Conservation (phyloP, 768 basidiomycete genomes). For the Lyophyllum decastes region DNA sequence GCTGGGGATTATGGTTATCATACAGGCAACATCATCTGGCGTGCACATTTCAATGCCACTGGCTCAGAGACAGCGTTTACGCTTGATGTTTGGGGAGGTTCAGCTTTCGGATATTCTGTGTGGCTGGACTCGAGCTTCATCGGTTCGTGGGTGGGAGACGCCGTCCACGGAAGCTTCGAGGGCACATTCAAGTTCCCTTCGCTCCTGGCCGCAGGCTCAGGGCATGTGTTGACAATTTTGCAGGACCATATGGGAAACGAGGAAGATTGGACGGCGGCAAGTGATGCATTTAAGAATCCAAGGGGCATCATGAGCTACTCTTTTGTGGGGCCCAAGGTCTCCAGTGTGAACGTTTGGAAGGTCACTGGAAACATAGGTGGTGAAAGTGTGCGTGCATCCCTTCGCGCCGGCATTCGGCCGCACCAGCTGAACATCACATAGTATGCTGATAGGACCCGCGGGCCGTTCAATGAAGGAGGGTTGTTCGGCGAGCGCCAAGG, state of each 20-base stretch:
- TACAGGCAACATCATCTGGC: conserved; percentile 54
- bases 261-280: conserved; percentile 41
- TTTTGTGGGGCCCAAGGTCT: conserved; percentile 40
- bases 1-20: conserved; percentile 53
- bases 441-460: conserved; percentile 51
- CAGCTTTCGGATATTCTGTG: conserved; percentile 49
- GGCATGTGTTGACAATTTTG: conserved; percentile 48
- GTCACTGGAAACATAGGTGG: conserved; percentile 52
- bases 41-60: conserved; percentile 49
- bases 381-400: conserved; percentile 34
- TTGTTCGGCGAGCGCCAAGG: conserved; percentile 57
- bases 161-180: conserved; percentile 30
- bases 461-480: conserved; percentile 63
- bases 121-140: conserved; percentile 51
- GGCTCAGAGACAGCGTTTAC: conserved; percentile 46
- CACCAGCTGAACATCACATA: conserved; percentile 11
- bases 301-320: conserved; percentile 49
- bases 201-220: conserved; percentile 27
- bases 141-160: conserved; percentile 48
- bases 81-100: conserved; percentile 42
- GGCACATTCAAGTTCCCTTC: conserved; percentile 36
- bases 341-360: conserved; percentile 47
- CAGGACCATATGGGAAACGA: conserved; percentile 60
- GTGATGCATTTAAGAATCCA: conserved; percentile 48
- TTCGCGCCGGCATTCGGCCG: background rate